Evolutionary conservation across 1,284 basidiomycete species (phyloP).

Genomic region (Exsudoporus floridanus): DNA sequence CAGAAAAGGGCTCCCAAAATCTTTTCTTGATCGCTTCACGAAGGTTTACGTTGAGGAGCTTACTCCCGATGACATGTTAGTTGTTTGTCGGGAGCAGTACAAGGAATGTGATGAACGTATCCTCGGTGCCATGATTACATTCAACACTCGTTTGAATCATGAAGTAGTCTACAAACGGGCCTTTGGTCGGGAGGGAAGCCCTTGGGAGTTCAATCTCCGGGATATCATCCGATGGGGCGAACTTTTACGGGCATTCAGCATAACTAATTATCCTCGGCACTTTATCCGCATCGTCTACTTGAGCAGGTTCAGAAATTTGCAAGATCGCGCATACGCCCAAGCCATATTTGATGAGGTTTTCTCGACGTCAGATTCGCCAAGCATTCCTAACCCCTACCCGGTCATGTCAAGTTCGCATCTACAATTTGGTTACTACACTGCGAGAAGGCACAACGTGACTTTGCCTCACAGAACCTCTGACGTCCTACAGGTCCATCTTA

Average conservation of each 20-base stretch:
- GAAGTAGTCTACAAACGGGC: conserved; percentile 65
- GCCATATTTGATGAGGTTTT: conserved; percentile 68
- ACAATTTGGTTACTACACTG: conserved; percentile 71
- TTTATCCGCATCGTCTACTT: conserved; percentile 74
- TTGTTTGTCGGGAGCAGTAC: conserved; percentile 79
- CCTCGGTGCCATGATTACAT: conserved; percentile 80
- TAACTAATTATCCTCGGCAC: conserved; percentile 46
- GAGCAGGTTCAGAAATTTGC: conserved; percentile 77
- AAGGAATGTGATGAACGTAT: conserved; percentile 55
- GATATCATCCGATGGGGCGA: conserved; percentile 92
- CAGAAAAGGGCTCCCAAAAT: conserved; percentile 95
- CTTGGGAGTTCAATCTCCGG: conserved; percentile 99
- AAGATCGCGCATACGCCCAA: conserved; percentile 65
- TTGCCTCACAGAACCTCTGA: conserved; percentile 43
- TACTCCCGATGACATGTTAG: conserved; percentile 72
- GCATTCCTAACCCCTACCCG: conserved; percentile 23
- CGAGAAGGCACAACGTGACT: conserved; percentile 47
- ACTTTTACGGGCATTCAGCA: conserved; percentile 46
- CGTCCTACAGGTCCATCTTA: conserved; percentile 65
- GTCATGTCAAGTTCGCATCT: conserved; percentile 57
- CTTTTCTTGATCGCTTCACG: conserved; percentile 97
- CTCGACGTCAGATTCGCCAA: conserved; percentile 29
- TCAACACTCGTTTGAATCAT: conserved; percentile 75
- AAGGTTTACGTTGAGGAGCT: conserved; percentile 95
- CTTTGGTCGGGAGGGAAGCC: conserved; percentile 84